Base-by-base conservation (phyloP, 75 land plant species). In the Larix kaempferi region DNA sequence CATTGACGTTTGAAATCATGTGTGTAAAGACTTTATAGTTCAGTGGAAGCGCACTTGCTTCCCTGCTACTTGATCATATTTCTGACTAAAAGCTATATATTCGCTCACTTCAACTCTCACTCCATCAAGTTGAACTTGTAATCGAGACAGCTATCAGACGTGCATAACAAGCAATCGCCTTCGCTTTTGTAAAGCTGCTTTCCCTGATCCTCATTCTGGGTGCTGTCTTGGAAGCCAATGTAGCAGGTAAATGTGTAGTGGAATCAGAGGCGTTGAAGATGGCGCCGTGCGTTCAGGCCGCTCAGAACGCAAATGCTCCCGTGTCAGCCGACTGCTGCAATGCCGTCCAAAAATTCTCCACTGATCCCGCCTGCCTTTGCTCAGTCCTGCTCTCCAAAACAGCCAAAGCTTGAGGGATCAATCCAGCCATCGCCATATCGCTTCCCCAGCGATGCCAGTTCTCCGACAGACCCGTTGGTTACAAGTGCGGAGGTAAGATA, bases 381-480 rank as follows among this genome's bases (percentile, higher is more conserved):
- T 82, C 91, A 7, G 86, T 89, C 17, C 27, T 87, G 82, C 86
- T 86, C n/a, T 89, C 91, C 1, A 37, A 82, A 78, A 78, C 83
- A 5, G 89, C 91, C 5, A 82, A 79, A 64, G 54, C 41, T 19
- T 77, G 85, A 5, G 89, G 91, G 3, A 63, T 78, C 21, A 80
- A 80, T 29, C 88, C 89, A 0, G 81, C 77, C 49, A 41, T 82
- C 57, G 91, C 91, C 74, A 75, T 89, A 0, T 82, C 89, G 17
- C 84, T 86, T 57, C 91, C 88, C 29, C 82, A 86, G 66, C 84
- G 89, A 56, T 89, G 88, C 85, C 84, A 84, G 60, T 49, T 89
- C 22, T 81, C 73, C 1, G 27, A 80, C 56, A 78, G 91, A 7
- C 91, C 89, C 16, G 80, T 84, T 17, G 89, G 91, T 14, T 84